A percentile compares a stretch with the other conserved stretches of the same genome.
Conservation (phyloP, 225 moss, liverwort and hornwort species). For the Neckera pumila region DNA sequence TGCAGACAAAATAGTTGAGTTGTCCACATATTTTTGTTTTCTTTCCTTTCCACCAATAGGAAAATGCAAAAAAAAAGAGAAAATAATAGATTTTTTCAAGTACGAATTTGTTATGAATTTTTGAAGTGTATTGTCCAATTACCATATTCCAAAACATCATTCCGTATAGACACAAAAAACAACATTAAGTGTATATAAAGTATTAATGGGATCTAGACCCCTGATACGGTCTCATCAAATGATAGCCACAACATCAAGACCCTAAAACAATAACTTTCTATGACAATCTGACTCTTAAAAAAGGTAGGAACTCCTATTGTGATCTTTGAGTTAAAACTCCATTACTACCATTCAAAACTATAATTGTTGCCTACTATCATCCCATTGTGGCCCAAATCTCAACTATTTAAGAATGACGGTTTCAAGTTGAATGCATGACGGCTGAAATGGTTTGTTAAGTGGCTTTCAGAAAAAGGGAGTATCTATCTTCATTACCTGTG, state of each 20-base stretch:
- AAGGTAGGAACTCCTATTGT: not conserved
- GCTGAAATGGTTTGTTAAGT: too few relatives aligned
- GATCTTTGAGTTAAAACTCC: not conserved
- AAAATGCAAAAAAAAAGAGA: rapidly evolving
- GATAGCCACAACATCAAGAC: not conserved
- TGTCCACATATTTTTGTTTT: rapidly evolving
- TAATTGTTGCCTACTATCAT: not conserved
- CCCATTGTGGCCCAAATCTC: not conserved
- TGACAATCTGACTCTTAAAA: too few relatives aligned
- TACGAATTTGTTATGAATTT: not conserved
- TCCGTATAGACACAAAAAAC: rapidly evolving
- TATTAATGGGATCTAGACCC: rapidly evolving
- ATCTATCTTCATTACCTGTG: not conserved
- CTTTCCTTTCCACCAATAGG: rapidly evolving
- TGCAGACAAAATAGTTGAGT: rapidly evolving
- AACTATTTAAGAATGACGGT: not conserved
- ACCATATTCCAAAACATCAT: rapidly evolving
- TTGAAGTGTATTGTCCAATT: rapidly evolving
- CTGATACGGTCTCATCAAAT: not conserved
- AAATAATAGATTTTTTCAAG: not conserved
- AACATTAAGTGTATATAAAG: not conserved
- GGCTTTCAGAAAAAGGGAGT: not conserved
- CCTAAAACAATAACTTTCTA: too few relatives aligned
- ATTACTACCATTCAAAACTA: not conserved
- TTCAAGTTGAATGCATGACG: not conserved